Percentiles rank a stretch among this genome's conserved stretches.
phyloP scores from a whole-genome alignment of 2,329 filamentous ascomycete genomes.

The Cytospora mali region DNA sequence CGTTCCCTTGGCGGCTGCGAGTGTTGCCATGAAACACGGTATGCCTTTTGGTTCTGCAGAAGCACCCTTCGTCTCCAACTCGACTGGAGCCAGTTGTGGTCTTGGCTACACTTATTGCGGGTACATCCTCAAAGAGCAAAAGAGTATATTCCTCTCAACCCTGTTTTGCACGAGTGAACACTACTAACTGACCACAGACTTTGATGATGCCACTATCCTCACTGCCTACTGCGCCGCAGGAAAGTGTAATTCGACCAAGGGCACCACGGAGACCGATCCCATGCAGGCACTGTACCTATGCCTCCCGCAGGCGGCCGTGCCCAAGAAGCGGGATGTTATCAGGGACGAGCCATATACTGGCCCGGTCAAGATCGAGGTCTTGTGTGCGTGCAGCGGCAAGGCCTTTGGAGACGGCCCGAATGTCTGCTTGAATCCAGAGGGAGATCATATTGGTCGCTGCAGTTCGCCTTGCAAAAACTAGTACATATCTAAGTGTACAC shows the following conservation, averaged over 20 bases:
- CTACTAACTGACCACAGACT: background rate
- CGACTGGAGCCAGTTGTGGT: conserved; percentile 16
- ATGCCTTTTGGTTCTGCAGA: background rate
- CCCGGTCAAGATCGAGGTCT: conserved; percentile 26
- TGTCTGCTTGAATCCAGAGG: conserved; percentile 26
- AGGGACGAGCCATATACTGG: conserved; percentile 24
- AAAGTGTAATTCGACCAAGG: conserved; percentile 17
- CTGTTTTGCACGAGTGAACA: background rate
- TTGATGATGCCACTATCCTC: conserved; percentile 25
- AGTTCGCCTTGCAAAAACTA: conserved; percentile 22
- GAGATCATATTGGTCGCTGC: conserved; percentile 27
- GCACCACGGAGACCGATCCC: conserved; percentile 25
- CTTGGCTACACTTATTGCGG: conserved; percentile 28
- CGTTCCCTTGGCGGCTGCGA: conserved; percentile 8
- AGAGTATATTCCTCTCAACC: background rate
- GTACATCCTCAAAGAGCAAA: conserved; percentile 26
- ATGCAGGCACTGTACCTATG: conserved; percentile 25
- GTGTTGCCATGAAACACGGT: background rate
- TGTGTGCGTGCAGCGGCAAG: conserved; percentile 27
- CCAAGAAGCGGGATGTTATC: conserved; percentile 13
- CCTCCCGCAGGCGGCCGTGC: conserved; percentile 20
- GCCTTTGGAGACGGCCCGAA: conserved; percentile 17
- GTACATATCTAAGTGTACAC: background rate
- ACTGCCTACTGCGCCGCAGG: conserved; percentile 27
- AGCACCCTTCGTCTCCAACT: background rate